Conservation (phyloP, 2,329 filamentous ascomycete species). For the Setomelanomma holmii region DNA sequence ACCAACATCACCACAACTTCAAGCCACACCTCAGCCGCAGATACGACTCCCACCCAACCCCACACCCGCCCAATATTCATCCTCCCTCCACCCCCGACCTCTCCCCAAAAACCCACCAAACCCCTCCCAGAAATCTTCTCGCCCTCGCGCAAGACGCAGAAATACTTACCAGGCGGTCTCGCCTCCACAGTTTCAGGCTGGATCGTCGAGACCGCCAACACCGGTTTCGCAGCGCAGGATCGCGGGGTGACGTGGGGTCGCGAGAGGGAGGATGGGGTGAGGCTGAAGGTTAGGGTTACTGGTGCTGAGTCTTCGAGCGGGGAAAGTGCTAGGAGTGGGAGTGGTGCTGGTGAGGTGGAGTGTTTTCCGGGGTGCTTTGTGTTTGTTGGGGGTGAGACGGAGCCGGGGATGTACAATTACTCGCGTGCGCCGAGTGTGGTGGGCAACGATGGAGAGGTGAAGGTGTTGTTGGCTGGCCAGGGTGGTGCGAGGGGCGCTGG, state of each 20-base stretch:
- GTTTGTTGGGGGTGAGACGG: conserved; percentile 27
- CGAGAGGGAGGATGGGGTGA: conserved; percentile 35
- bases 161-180: conserved; percentile 58
- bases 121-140: conserved; percentile 62
- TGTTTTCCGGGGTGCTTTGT: conserved; percentile 30
- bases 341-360: conserved; percentile 15
- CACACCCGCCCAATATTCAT: conserved; percentile 49
- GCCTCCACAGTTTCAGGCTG: conserved; percentile 59
- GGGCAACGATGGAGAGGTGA: conserved; percentile 7
- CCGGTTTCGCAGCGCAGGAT: conserved; percentile 24
- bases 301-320: not conserved
- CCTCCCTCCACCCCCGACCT: conserved; percentile 40
- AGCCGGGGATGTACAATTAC: conserved; percentile 21
- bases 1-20: conserved; percentile 2
- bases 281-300: conserved; percentile 16
- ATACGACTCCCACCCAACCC: conserved; percentile 5
- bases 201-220: conserved; percentile 55
- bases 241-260: conserved; percentile 18
- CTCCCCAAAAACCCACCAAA: conserved; percentile 30
- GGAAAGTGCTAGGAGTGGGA: conserved; percentile 6
- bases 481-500: conserved; percentile 25
- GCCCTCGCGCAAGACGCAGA: conserved; percentile 58
- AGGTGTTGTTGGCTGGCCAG: conserved; percentile 38
- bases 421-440: conserved; percentile 7
- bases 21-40: no score